Evolutionary conservation across 2,329 filamentous ascomycete genomes (phyloP).

Genomic region (Aspergillus sclerotialis): DNA sequence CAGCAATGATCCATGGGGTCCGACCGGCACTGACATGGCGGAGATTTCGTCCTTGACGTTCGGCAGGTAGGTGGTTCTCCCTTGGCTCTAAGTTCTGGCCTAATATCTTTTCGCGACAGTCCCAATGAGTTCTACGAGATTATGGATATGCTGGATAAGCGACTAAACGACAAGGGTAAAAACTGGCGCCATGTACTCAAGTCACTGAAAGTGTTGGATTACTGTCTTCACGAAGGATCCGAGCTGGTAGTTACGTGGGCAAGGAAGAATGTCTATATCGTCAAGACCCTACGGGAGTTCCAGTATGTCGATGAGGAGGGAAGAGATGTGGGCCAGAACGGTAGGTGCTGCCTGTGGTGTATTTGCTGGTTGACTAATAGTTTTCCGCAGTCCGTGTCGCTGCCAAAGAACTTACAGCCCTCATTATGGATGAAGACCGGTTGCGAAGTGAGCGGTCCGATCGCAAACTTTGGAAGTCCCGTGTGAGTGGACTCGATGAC

Average conservation of each 20-base stretch:
- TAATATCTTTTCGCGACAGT: constrained; percentile 40
- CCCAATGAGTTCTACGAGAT: constrained; percentile 98
- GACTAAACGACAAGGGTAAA: constrained; percentile 97
- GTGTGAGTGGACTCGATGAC: constrained; percentile 88
- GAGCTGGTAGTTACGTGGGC: constrained; percentile 97
- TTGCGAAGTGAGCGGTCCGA: constrained; percentile 84
- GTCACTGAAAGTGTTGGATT: constrained; percentile 94
- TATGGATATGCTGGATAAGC: constrained; percentile 99
- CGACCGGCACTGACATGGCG: constrained; percentile 95
- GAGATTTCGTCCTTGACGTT: constrained; percentile 98
- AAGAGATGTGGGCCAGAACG: constrained; percentile 91
- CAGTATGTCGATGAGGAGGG: constrained; percentile 95
- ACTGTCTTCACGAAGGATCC: constrained; percentile 94
- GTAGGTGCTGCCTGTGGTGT: constrained; percentile 46
- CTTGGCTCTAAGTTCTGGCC: constrained; percentile 1
- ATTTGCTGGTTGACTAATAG: constrained; percentile 4
- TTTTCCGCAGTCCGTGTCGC: constrained; percentile 74
- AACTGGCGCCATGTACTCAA: constrained; percentile 99
- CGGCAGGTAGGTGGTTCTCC: constrained; percentile 66
- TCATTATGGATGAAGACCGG: constrained; percentile 90
- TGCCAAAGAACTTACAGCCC: constrained; percentile 86
- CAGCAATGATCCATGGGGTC: constrained; percentile 98
- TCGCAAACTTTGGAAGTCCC: constrained; percentile 91
- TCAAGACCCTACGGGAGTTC: constrained; percentile 96
- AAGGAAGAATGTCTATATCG: constrained; percentile 95